phyloP scores from a whole-genome alignment of 129 eudicot genomes.

The Helianthus annuus region DNA sequence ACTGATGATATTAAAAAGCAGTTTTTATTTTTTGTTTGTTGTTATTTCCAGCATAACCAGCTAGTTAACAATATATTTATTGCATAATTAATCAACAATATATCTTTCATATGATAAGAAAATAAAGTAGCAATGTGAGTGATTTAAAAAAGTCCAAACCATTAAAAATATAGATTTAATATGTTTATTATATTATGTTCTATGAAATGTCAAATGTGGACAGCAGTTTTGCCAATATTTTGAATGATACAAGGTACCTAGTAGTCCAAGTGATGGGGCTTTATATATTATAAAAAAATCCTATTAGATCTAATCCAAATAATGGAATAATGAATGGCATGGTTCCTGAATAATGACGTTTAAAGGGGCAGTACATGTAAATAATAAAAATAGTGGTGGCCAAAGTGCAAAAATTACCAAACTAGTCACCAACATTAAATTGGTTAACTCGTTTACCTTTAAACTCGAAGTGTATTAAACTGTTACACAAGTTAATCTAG shows the following conservation, averaged over 20 bases:
- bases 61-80: not conserved
- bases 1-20: not conserved
- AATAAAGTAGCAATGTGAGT: not conserved
- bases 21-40: not conserved
- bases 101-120: not conserved
- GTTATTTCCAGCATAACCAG: not conserved
- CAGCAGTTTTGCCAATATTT: constrained; percentile 19
- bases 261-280: constrained; percentile 35
- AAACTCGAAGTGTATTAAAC: no score
- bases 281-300: constrained; percentile 15
- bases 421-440: no score
- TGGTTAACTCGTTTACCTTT: no score
- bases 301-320: constrained; percentile 4
- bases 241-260: not conserved
- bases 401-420: not conserved
- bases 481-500: no score
- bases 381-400: not conserved
- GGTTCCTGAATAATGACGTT: not conserved
- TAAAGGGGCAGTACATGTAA: not conserved
- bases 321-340: not conserved
- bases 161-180: not conserved
- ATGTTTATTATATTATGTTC: not conserved
- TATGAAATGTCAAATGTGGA: constrained; percentile 31
- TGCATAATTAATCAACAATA: no score
- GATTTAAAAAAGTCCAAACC: not conserved